These are phyloP conservation scores for Comarum palustre DNA, from an alignment of 306 rosid genomes.

Conservation along the genomic window DNA sequence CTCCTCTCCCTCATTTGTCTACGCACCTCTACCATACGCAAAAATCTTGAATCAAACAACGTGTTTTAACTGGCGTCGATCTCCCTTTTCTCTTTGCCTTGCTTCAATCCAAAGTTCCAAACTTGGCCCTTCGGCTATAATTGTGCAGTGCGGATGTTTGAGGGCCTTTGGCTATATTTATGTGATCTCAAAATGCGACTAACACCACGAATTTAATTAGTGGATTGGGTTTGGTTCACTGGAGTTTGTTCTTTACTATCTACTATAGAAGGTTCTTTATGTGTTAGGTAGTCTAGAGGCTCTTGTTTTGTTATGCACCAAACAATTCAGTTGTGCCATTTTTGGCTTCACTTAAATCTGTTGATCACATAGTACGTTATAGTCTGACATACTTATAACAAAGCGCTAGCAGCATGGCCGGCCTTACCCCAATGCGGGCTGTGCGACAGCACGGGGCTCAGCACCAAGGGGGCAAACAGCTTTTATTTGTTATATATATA, in stretches of 20 bases:
- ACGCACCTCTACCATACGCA: neutral
- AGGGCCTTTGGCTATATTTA: neutral
- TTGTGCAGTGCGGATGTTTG: neutral
- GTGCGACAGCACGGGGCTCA: too few species aligned
- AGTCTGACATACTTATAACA: too few species aligned
- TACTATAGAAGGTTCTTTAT: neutral
- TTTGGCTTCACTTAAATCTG: too few species aligned
- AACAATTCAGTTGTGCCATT: neutral
- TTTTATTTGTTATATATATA: too few species aligned
- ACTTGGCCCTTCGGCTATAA: neutral
- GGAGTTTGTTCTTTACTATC: neutral
- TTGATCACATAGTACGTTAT: too few species aligned
- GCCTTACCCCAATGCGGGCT: too few species aligned
- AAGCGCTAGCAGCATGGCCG: too few species aligned
- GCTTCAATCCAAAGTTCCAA: neutral
- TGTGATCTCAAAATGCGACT: neutral
- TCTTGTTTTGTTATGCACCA: neutral
- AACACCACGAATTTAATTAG: neutral
- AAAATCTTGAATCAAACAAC: neutral
- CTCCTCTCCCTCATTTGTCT: slow-evolving; percentile 1
- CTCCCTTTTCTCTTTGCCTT: neutral
- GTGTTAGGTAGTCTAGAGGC: neutral
- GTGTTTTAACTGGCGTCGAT: neutral
- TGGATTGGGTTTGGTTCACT: neutral
- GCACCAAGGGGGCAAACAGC: too few species aligned